Evolutionary conservation across 768 basidiomycete genomes (phyloP), one percentile per base, ranked within the genome.

Genomic region (Rhodotorula sphaerocarpa): DNA sequence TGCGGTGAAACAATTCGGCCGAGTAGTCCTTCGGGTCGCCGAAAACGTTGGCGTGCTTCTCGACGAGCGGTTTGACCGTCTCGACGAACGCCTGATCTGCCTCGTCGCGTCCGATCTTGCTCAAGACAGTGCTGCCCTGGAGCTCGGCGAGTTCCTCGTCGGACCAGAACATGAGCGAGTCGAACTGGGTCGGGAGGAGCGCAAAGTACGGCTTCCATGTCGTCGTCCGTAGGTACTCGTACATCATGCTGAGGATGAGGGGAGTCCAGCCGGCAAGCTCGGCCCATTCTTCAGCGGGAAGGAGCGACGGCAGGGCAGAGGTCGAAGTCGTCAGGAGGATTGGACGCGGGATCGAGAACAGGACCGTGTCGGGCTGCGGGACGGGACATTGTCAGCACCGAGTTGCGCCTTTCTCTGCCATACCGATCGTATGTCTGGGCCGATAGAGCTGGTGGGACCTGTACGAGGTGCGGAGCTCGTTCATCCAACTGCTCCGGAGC

Each of bases 141-240:
- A 99, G 79, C 67, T 88, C 85, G 30, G 77, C 75, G 15, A 92
- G 75, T 57, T 95, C 90, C 4, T 79, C 80, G 5, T 81, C 79
- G 46, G 73, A 77, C 95, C 95, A 97, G 73, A 96, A 92, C 88
- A 99, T 96, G 1, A 90, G 89, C 0, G 91, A 92, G 68, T 86
- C 81, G 73, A 97, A 96, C 0, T 48, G 15, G n/a, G 43, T 27
- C 3, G 92, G 92, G 63, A 96, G 79, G 21, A 80, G 80, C 31
- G 75, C 87, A 18, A 92, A 78, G 75, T 92, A 93, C 15, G 78
- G 78, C 9, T 74, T 71, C 90, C 90, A 88, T 57, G 77, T 82
- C 20, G 33, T 50, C 76, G 59, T 1, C 84, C 57, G 61, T n/a
- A 57, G 46, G 12, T 82, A 82, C 75, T 99, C 95, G 87, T 88